Evolutionary conservation across 2,329 filamentous ascomycete species (phyloP), one percentile per base, ranked within the genome.

Genomic region (Aspergillus persii): DNA sequence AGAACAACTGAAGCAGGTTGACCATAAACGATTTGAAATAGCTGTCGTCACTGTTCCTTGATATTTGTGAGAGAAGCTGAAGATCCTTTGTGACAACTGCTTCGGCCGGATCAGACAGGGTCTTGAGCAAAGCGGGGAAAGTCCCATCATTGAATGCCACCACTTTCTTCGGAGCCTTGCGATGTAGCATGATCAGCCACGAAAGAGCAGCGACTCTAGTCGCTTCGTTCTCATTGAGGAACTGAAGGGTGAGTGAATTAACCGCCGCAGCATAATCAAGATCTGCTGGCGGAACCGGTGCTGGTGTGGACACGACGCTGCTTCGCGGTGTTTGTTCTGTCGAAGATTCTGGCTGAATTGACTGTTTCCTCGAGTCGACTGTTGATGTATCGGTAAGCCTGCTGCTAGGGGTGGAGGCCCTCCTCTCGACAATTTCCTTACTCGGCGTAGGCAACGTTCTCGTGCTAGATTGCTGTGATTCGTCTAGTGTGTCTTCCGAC

Each of bases 1-100:
- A 96, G 73, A 99, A 99, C 1, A 99, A 84, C 72, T 97, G 95
- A 48, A 99, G 80, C 8, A 99, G 81, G 71, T 96, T 96, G 61
- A 97, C 90, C 95, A 99, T 99, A 74, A 99, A 99, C 27, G 94
- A 96, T 1, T 91, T 89, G 72, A 99, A 99, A 76, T 98, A 98
- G 64, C 93, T 92, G 71, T 99, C 95, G 69, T 98, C 95, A 71
- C 92, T 98, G 68, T 97, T 96, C 64, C 90, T 88, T 2, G 94
- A 98, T 56, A 99, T 98, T 67, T 99, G 95, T 0, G 94, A 98
- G 2, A 99, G 83, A 15, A 99, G 82, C 63, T 98, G 91, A 31
- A 99, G 79, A 73, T 99, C 95, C 68, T 95, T 91, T 4, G 92
- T 98, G 1, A 99, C 96, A 6, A 99, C 95, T 18, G 92, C 91